Evolutionary conservation across 1,284 basidiomycete genomes (phyloP).

Genomic region (Tilletia indica): DNA sequence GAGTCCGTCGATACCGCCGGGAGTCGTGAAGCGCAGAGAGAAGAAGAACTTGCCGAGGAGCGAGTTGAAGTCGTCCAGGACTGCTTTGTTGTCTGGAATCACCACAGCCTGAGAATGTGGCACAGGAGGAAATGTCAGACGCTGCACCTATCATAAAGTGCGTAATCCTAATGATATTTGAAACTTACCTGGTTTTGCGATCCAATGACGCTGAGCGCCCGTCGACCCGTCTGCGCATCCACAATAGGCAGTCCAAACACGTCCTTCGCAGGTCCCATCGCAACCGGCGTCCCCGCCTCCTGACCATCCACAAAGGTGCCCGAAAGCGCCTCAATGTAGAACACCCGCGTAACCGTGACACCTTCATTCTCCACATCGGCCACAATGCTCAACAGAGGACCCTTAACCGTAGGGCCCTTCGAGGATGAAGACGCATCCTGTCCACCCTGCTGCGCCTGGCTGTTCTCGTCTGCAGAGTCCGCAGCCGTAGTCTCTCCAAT

Average conservation of each 20-base stretch:
- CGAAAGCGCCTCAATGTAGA: conserved; percentile 50
- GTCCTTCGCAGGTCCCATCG: conserved; percentile 35
- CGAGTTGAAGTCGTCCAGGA: neutral
- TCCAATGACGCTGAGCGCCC: neutral
- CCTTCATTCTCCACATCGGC: conserved; percentile 40
- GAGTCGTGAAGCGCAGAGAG: conserved; percentile 21
- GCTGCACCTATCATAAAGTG: neutral
- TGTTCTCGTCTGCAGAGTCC: neutral
- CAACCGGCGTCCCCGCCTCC: conserved; percentile 19
- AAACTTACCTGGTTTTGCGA: conserved; percentile 14
- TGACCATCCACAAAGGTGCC: conserved; percentile 40
- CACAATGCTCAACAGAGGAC: conserved; percentile 42
- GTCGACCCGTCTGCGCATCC: conserved; percentile 27
- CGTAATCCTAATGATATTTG: neutral
- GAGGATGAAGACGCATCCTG: no score
- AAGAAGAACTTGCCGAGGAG: conserved; percentile 29
- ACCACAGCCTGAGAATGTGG: neutral
- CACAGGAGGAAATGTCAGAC: neutral
- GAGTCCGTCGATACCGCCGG: conserved; percentile 19
- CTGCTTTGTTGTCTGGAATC: neutral
- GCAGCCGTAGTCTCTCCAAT: conserved; percentile 26
- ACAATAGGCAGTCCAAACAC: conserved; percentile 41
- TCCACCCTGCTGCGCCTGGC: neutral
- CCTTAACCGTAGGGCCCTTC: neutral
- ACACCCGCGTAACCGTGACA: conserved; percentile 43